Base-by-base conservation (phyloP, 805 yeast species). In the Monosporozyma siamensis region DNA sequence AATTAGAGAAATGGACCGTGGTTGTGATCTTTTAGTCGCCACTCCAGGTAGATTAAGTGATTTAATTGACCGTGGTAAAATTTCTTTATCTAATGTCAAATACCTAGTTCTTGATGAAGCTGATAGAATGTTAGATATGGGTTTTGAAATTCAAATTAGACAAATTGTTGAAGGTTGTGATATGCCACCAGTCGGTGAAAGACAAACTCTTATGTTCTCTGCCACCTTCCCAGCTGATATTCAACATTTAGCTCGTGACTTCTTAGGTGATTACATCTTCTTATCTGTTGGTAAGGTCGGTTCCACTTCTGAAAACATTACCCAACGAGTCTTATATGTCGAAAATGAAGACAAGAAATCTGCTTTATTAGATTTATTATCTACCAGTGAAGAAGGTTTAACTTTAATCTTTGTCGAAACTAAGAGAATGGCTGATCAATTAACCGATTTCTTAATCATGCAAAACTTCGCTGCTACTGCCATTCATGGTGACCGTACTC, bases 61-160 rank as follows among this genome's bases (percentile, higher is more conserved):
- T 70, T 74, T 92, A 68, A 71, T 92, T 53, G 97, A 89, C 71
- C 85, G 97, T 73, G 97, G 97, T 61, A 74, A 79, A 58, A 85
- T 92, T 55, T 88, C 97, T 36, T 75, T 92, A 61, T 74, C 78
- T 52, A 87, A 85, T 69, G 87, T 90, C 69, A 87, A 84, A 67
- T 92, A 86, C 69, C 77, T 92, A 65, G 97, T 92, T 41, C 76
- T 92, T 54, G 98, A 90, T 70, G 98, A 90, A 76, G 98, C 98
- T 62, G 98, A 92, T 71, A 86, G 98, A 75, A 92, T 92, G 98
- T 80, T 92, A 71, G 98, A 92, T 79, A 92, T 92, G 97, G 98
- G 98, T 77, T 92, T 92, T 72, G 98, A 92, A 74, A 97, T 97
- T 52, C 98, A 92, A 76, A 92, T 92, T 64, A 86, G 98, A 78